A percentile compares a stretch with the other conserved stretches of the same genome.
phyloP scores from a whole-genome alignment of 2,329 filamentous ascomycete genomes.

The Cercospora sp. region DNA sequence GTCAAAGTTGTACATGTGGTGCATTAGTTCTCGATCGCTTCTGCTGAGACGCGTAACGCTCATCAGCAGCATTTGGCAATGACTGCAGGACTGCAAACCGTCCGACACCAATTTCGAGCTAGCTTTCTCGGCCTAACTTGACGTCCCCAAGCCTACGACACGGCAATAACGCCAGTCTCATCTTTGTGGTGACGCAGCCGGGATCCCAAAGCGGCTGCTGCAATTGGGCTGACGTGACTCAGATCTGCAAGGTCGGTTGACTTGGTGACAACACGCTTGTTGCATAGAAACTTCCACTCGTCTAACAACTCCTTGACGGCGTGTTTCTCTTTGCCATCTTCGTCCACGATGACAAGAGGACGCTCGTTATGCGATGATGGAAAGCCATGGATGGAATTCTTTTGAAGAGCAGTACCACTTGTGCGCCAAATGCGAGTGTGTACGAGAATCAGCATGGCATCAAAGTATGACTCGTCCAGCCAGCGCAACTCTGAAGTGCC shows the following conservation, averaged over 20 bases:
- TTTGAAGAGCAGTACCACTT: no score
- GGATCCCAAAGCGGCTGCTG: background rate
- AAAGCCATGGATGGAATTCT: background rate
- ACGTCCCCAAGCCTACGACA: background rate
- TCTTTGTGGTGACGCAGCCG: background rate
- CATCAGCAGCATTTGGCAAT: background rate
- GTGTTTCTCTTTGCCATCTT: background rate
- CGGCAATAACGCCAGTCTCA: background rate
- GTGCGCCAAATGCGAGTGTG: background rate
- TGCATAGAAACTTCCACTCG: background rate
- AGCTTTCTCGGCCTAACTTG: background rate
- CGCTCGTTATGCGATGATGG: no score
- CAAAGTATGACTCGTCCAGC: background rate
- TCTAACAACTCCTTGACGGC: background rate
- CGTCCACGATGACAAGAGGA: no score
- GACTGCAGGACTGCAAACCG: background rate
- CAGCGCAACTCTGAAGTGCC: no score
- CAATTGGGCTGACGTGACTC: background rate
- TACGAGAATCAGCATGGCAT: background rate
- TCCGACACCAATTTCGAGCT: background rate
- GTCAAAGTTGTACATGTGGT: background rate
- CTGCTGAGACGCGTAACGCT: background rate
- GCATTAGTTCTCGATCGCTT: background rate
- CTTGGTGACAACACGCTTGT: no score
- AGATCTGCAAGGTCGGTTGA: no score